A percentile compares a stretch with the other conserved stretches of the same genome.
phyloP scores from a whole-genome alignment of 768 basidiomycete species.

The Glaciozyma martinii region DNA sequence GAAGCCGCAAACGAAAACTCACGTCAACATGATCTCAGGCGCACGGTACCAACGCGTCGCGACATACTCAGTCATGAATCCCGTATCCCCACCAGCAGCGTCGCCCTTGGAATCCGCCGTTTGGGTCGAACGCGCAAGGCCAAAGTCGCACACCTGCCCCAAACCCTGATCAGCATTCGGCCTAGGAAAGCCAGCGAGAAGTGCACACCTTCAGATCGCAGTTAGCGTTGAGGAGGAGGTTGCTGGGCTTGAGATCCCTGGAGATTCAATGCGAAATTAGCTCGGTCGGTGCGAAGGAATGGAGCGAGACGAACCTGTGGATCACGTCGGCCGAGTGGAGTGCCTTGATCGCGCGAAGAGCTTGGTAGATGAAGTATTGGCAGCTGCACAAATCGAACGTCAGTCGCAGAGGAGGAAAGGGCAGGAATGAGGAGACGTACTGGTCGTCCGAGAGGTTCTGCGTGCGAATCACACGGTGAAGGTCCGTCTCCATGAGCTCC shows the following conservation, averaged over 20 bases:
- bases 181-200: no score
- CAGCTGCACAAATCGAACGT: conserved; percentile 39
- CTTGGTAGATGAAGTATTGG: conserved; percentile 98
- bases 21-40: conserved; percentile 47
- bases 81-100: conserved; percentile 33
- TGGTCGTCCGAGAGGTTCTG: conserved; percentile 92
- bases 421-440: conserved; percentile 10
- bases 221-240: conserved; percentile 76
- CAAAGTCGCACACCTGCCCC: conserved; percentile 53
- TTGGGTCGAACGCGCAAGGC: conserved; percentile 54
- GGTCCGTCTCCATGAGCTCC: conserved; percentile 74
- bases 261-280: conserved; percentile 35
- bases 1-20: conserved; percentile 10
- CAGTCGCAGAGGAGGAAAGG: background rate
- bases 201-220: conserved; percentile 22
- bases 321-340: conserved; percentile 78
- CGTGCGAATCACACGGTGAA: conserved; percentile 91
- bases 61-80: conserved; percentile 56
- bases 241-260: conserved; percentile 89
- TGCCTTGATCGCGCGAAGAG: conserved; percentile 84
- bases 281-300: no score
- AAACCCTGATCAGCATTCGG: no score
- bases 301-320: conserved; percentile 41
- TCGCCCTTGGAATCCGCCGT: conserved; percentile 37
- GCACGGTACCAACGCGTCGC: conserved; percentile 72